Evolutionary conservation across 2,329 filamentous ascomycete genomes (phyloP).

Genomic region (Chrysoporthe austroafricana): DNA sequence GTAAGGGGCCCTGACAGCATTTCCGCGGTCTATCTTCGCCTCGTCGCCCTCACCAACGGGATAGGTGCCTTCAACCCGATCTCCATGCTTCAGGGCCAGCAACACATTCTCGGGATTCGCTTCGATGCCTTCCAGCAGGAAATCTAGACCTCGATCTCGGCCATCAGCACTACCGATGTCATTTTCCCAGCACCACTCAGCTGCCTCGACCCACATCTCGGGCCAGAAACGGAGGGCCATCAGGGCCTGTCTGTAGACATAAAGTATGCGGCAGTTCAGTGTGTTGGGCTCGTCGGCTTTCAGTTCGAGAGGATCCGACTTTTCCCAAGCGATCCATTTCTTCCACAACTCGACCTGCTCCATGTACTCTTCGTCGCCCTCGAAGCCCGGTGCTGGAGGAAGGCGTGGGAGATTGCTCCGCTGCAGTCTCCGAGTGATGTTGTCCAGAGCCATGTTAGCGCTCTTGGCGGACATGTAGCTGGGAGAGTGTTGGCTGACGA

Average conservation of each 20-base stretch:
- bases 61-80: slow-evolving; percentile 80
- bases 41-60: slow-evolving; percentile 78
- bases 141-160: slow-evolving; percentile 67
- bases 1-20: slow-evolving; percentile 80
- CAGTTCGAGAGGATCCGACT: slow-evolving; percentile 85
- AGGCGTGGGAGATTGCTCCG: slow-evolving; percentile 80
- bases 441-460: slow-evolving; percentile 87
- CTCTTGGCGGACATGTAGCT: slow-evolving; percentile 96
- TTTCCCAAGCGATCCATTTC: slow-evolving; percentile 94
- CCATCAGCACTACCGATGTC: slow-evolving; percentile 64
- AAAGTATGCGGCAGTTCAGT: slow-evolving; percentile 80
- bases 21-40: slow-evolving; percentile 73
- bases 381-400: slow-evolving; percentile 82
- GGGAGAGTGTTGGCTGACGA: slow-evolving; percentile 89
- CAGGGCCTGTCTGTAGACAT: slow-evolving; percentile 89
- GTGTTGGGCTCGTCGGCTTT: slow-evolving; percentile 77
- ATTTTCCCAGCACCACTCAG: slow-evolving; percentile 88
- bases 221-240: slow-evolving; percentile 96
- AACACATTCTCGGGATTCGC: slow-evolving; percentile 95
- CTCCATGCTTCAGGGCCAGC: slow-evolving; percentile 85
- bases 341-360: slow-evolving; percentile 90
- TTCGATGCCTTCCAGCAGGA: slow-evolving; percentile 79
- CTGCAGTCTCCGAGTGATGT: slow-evolving; percentile 76
- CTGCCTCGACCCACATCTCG: slow-evolving; percentile 93
- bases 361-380: slow-evolving; percentile 82